phyloP scores from a whole-genome alignment of 106 monocot species.

The Dioscorea dumetorum region DNA sequence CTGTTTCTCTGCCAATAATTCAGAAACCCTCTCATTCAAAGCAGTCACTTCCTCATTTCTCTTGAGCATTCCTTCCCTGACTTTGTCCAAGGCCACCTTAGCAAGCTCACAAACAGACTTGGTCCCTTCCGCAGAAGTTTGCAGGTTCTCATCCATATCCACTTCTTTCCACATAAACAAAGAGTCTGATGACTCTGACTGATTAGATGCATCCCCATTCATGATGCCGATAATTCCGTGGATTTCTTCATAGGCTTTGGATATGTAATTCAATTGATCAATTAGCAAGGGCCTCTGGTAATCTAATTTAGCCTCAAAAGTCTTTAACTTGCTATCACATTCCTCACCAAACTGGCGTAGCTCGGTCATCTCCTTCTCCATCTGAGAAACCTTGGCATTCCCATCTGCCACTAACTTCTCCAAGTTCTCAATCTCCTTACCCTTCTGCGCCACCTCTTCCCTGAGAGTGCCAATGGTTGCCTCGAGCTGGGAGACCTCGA shows the following conservation, averaged over 20 bases:
- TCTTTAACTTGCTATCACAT: conserved; percentile 30
- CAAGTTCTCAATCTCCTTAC: conserved; percentile 29
- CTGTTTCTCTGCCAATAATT: conserved; percentile 67
- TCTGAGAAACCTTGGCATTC: conserved; percentile 26
- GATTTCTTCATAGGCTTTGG: conserved; percentile 47
- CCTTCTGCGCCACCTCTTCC: conserved; percentile 44
- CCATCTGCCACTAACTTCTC: conserved; percentile 29
- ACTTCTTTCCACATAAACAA: conserved; percentile 71
- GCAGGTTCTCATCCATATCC: conserved; percentile 61
- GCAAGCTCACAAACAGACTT: conserved; percentile 52
- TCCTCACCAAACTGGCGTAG: conserved; percentile 38
- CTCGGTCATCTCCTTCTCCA: conserved; percentile 41
- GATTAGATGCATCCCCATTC: conserved; percentile 19
- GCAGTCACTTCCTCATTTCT: conserved; percentile 24
- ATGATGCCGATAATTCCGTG: conserved; percentile 28
- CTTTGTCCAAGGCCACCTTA: conserved; percentile 51
- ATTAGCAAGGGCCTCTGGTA: conserved; percentile 61
- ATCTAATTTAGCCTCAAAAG: conserved; percentile 59
- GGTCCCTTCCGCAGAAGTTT: conserved; percentile 40
- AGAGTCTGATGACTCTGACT: conserved; percentile 41
- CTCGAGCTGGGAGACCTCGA: conserved; percentile 94
- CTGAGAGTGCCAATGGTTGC: conserved; percentile 53
- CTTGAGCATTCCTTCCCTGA: conserved; percentile 35
- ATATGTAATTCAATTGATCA: conserved; percentile 65
- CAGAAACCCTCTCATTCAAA: conserved; percentile 43